phyloP scores from a whole-genome alignment of 108 stramenopile genomes.

The Cyclotella cryptica region DNA sequence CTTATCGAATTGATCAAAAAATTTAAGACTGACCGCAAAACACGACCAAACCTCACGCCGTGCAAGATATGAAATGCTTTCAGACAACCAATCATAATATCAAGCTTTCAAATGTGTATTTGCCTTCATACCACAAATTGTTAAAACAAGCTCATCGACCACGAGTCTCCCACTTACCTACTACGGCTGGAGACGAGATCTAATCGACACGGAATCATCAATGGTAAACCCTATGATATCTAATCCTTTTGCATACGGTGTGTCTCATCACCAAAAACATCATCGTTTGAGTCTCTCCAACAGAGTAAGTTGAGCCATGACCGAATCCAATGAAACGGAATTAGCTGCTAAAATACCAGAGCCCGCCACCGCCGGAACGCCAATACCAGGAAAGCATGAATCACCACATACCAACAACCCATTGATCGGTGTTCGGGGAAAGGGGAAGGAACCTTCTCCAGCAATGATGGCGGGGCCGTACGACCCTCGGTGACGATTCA shows the following conservation, averaged over 20 bases:
- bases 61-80: no score
- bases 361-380: slow-evolving; percentile 93
- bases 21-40: neutral
- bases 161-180: no score
- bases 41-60: no score
- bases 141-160: no score
- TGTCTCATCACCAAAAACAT: neutral
- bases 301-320: slow-evolving; percentile 59
- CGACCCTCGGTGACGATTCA: slow-evolving; percentile 81
- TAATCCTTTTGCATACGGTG: neutral
- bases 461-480: slow-evolving; percentile 89
- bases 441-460: slow-evolving; percentile 81
- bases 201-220: neutral
- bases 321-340: slow-evolving; percentile 67
- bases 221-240: neutral
- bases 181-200: no score
- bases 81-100: no score
- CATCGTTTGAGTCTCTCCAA: slow-evolving; percentile 39
- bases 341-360: slow-evolving; percentile 87
- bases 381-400: slow-evolving; percentile 89
- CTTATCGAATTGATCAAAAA: neutral
- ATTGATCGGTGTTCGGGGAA: slow-evolving; percentile 69
- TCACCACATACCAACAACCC: slow-evolving; percentile 76
- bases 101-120: no score
- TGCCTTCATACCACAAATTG: no score